A percentile compares a stretch with the other conserved stretches of the same genome.
These are phyloP conservation scores for Aspergillus conjunctus DNA, from an alignment of 495 filamentous ascomycete genomes.

Conservation along the genomic window DNA sequence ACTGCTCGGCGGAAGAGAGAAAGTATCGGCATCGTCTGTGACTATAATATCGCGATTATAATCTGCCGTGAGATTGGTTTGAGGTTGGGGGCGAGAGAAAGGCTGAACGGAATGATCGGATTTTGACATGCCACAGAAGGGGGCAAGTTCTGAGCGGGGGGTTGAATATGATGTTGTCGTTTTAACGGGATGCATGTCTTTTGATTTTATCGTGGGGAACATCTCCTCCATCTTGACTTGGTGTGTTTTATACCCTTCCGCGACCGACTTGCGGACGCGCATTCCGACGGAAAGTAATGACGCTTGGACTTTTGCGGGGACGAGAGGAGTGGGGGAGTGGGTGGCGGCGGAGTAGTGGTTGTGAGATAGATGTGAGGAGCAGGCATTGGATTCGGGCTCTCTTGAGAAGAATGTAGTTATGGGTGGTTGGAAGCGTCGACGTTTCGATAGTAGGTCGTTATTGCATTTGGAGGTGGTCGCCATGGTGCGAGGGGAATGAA, in stretches of 20 bases:
- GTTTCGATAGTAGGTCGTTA: slow-evolving; percentile 39
- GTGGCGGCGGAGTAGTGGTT: slow-evolving; percentile 48
- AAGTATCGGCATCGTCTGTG: slow-evolving; percentile 44
- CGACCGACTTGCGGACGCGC: slow-evolving; percentile 87
- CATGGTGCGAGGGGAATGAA: neutral
- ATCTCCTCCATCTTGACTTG: slow-evolving; percentile 33
- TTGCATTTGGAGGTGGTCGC: slow-evolving; percentile 13
- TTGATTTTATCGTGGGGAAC: slow-evolving; percentile 12
- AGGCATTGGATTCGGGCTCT: slow-evolving; percentile 18
- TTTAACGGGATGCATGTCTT: neutral
- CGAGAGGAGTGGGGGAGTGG: slow-evolving; percentile 45
- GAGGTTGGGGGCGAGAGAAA: slow-evolving; percentile 21
- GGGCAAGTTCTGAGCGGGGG: slow-evolving; percentile 59
- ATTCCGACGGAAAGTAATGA: slow-evolving; percentile 86
- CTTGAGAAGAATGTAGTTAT: slow-evolving; percentile 49
- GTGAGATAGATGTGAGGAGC: slow-evolving; percentile 35
- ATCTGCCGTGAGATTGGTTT: slow-evolving; percentile 11
- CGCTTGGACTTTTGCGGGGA: slow-evolving; percentile 68
- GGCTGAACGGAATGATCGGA: slow-evolving; percentile 46
- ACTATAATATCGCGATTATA: slow-evolving; percentile 23
- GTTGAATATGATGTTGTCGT: slow-evolving; percentile 24
- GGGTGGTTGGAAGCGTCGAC: slow-evolving; percentile 49
- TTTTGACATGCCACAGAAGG: slow-evolving; percentile 76
- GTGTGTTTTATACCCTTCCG: slow-evolving; percentile 85
- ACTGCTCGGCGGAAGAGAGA: slow-evolving; percentile 48